Evolutionary conservation across 176 grass and related monocot species (phyloP), one percentile per base, ranked within the genome.

Genomic region (Urochloa ruziziensis): DNA sequence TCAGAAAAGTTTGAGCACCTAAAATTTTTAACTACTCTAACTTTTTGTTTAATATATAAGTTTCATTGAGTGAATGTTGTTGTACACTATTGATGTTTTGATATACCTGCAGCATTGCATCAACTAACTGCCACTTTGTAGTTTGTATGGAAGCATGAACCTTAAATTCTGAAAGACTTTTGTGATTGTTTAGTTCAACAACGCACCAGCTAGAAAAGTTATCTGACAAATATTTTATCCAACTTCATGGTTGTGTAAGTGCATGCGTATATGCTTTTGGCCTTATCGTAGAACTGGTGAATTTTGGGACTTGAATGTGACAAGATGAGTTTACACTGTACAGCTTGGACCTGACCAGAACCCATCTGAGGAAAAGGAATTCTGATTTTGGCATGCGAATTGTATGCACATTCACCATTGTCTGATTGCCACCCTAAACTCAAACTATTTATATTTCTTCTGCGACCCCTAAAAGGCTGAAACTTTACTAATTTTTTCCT

Each of bases 41-140:
- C 56, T 73, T 76, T 71, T 75, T 53, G 47, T 74, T 74, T 54
- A 30, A 30, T 72, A 48, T 48, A 72, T 35, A 36, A 56, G 15
- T 39, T 66, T 36, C 35, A 33, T 6, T 27, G 4, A 64, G 49
- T 19, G 67, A 23, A 66, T 10, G 1, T 74, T 80, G 58, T 65
- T 81, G 59, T 27, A 74, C 63, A 56, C 74, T 34, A 12, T 13
- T 53, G 11, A 19, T 32, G 24, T 76, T 66, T 75, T 76, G 40
- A 28, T 73, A 30, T 65, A 44, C 21, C 47, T 81, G 6, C 13
- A 72, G 3, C 53, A 74, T 23, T 15, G 18, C 17, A 16, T 73
- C 28, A 68, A 35, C 34, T 52, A 80, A 29, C 43, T 32, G 5
- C 10, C n/a, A 56, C 48, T 64, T 67, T 17, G 37, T 43, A 21